A percentile compares a stretch with the other conserved stretches of the same genome.
phyloP scores from a whole-genome alignment of 306 rosid species.

The Herpetospermum pedunculosum region DNA sequence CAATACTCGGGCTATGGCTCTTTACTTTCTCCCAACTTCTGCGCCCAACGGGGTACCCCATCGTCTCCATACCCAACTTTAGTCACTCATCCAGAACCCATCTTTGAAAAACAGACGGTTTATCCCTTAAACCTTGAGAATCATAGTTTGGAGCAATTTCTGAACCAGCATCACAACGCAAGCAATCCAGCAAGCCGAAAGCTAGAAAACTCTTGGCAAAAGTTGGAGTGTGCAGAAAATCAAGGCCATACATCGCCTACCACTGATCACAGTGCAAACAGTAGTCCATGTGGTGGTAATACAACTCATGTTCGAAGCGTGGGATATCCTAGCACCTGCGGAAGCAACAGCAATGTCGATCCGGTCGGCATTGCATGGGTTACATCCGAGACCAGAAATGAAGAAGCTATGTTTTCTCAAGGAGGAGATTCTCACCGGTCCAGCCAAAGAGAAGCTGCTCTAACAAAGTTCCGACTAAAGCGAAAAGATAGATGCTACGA shows the following conservation, averaged over 20 bases:
- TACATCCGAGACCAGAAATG: conserved; percentile 54
- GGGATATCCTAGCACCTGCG: conserved; percentile 73
- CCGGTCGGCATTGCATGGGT: conserved; percentile 25
- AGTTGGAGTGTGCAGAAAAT: conserved; percentile 41
- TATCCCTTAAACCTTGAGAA: conserved; percentile 36
- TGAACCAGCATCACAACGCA: conserved; percentile 17
- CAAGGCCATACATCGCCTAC: conserved; percentile 45
- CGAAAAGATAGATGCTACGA: conserved; percentile 92
- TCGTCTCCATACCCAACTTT: conserved; percentile 34
- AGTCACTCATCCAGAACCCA: conserved; percentile 35
- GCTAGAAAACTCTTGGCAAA: conserved; percentile 33
- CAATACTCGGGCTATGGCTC: conserved; percentile 38
- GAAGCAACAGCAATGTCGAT: conserved; percentile 56
- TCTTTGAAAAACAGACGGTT: conserved; percentile 38
- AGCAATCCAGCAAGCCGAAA: conserved; percentile 22
- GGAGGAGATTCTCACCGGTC: conserved; percentile 38
- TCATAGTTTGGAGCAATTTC: conserved; percentile 35
- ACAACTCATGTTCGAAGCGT: conserved; percentile 38
- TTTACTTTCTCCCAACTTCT: conserved; percentile 34
- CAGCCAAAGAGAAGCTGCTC: conserved; percentile 71
- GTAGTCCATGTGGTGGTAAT: conserved; percentile 61
- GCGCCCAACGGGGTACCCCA: conserved; percentile 39
- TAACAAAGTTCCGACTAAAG: conserved; percentile 79
- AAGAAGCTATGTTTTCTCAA: conserved; percentile 30
- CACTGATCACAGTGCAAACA: conserved; percentile 62